Base-by-base conservation (phyloP, 805 yeast species). In the Nematodospora valgi region DNA sequence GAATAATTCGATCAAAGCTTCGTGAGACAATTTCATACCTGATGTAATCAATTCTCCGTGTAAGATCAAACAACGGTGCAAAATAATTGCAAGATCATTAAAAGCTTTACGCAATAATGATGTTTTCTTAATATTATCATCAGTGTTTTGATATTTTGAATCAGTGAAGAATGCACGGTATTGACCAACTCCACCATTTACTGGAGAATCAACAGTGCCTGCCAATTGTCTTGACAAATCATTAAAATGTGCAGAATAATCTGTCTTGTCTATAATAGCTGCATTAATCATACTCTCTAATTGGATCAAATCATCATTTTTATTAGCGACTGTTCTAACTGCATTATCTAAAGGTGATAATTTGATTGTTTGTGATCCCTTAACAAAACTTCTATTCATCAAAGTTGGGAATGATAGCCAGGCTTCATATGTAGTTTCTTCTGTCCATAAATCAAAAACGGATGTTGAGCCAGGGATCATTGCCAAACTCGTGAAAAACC, bases 141-240 rank as follows among this genome's bases (percentile, higher is more conserved):
- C 58, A 39, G 55, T 58, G 5, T 57, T 64, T 20, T 50, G 57
- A 35, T 59, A 59, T 33, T 56, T 55, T 2, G 58, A 46, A 32
- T 68, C 71, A 23, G 56, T 58, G 52, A 84, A 76, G 53, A 87
- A 86, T 2, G 74, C 74, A 37, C 89, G 70, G 59, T 84, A 87
- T 52, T 83, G 87, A 2, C 86, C 85, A 44, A 87, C 85, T 39
- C 96, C 96, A 23, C 96, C 96, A 54, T 87, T 87, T 5, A 87
- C 91, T 3, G 96, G 96, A 0, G 96, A 78, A 54, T 86, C 95
- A 36, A 88, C 89, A 0, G 96, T 85, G 27, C 96, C 96, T 3
- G 86, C 74, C 37, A 82, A 62, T 49, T 77, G 78, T 56, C 91
- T 68, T 5, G 89, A 79, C 41, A 84, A 60, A 51, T 79, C 86